Base-by-base conservation (phyloP, 331 rosid species). In the Telfairia occidentalis region DNA sequence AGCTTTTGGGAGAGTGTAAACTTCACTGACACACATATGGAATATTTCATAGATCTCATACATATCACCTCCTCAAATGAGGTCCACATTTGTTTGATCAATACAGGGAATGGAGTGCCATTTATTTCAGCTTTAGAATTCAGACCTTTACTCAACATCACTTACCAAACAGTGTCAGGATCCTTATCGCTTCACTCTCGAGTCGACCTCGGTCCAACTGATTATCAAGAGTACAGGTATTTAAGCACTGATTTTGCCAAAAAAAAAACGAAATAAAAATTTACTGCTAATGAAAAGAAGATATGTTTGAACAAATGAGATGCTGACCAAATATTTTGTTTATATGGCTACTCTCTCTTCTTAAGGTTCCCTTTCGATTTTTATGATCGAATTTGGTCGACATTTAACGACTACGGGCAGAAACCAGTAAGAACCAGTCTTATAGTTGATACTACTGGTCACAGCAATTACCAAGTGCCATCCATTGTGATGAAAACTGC, bases 401-500 rank as follows among this genome's bases (percentile, higher is more conserved):
- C 74, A 7, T 2, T 40, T 3, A 26, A 4, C 13, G 0, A 0
- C 24, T 0, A 9, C 0, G 0, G 0, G 0, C 74, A 81, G 85
- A 59, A 11, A 38, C 26, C 40, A 30, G 1, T 82, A 19, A 85
- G 43, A 46, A 28, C 74, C 30, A 45, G 26, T 43, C 35, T 7
- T 15, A 43, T 24, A 5, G 5, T 45, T 11, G 57, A 52, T 69
- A 16, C 1, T 13, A 28, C 12, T 69, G 5, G 8, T 37, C 43
- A 53, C 26, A 75, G 57, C 58, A 5, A 0, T 13, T 81, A 65
- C 54, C 3, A 34, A 3, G 74, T 69, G 54, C 84, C 90, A 16
- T 59, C 79, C 40, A 5, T 50, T 24, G 88, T 88, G 32, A 79
- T 88, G 89, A 76, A 71, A 45, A 80, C 87, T 34, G 87, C 91